Percentiles rank a stretch among this genome's conserved stretches.
Evolutionary conservation across 2,329 filamentous ascomycete genomes (phyloP).

Genomic region (Cadophora sp.): DNA sequence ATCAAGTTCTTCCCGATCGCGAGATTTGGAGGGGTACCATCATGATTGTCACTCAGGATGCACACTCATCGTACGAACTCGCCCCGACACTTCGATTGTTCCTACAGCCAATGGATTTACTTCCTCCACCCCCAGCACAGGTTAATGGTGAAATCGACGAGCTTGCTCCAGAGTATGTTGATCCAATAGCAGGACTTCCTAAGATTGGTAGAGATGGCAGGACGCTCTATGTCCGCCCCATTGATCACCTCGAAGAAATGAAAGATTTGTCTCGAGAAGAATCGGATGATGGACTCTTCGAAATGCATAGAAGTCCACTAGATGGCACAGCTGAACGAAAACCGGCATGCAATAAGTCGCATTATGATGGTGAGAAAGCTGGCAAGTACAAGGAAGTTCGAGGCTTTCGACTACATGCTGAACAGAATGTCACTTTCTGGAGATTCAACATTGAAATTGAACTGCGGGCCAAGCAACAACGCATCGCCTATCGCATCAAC

Average conservation of each 20-base stretch:
- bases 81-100: slow-evolving; percentile 86
- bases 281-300: slow-evolving; percentile 83
- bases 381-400: slow-evolving; percentile 84
- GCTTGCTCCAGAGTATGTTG: slow-evolving; percentile 81
- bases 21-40: slow-evolving; percentile 93
- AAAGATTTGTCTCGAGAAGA: slow-evolving; percentile 82
- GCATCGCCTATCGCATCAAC: slow-evolving; percentile 96
- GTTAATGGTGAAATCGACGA: slow-evolving; percentile 66
- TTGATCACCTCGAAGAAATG: slow-evolving; percentile 82
- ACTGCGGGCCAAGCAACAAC: slow-evolving; percentile 76
- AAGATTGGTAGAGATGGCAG: slow-evolving; percentile 86
- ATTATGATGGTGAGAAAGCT: slow-evolving; percentile 78
- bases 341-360: slow-evolving; percentile 59
- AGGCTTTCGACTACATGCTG: slow-evolving; percentile 82
- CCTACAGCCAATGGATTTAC: slow-evolving; percentile 81
- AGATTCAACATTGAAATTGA: slow-evolving; percentile 95
- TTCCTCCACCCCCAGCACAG: slow-evolving; percentile 78
- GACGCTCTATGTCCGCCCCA: slow-evolving; percentile 85
- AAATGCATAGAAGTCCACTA: slow-evolving; percentile 63
- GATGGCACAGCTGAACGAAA: slow-evolving; percentile 57
- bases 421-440: slow-evolving; percentile 94
- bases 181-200: slow-evolving; percentile 85
- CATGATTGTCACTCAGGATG: slow-evolving; percentile 93
- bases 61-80: slow-evolving; percentile 81
- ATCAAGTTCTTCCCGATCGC: slow-evolving; percentile 55